Conservation (phyloP, 805 yeast genomes). For the Candida peoriensis region DNA sequence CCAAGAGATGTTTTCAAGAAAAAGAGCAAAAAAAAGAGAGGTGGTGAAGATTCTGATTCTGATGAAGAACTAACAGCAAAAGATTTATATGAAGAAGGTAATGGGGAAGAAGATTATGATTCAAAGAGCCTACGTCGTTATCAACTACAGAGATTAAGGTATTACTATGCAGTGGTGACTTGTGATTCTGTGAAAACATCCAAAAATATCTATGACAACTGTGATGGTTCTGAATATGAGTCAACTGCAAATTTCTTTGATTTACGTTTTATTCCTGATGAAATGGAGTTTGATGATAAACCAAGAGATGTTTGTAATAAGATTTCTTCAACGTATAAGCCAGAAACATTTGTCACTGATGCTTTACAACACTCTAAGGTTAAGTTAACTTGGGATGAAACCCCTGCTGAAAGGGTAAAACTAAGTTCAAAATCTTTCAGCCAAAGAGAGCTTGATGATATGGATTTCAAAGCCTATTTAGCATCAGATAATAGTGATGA, state of each 20-base stretch:
- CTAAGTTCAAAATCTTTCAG: slow-evolving; percentile 77
- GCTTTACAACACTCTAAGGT: slow-evolving; percentile 96
- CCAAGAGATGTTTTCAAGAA: slow-evolving; percentile 73
- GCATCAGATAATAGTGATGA: slow-evolving; percentile 72
- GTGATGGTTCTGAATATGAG: slow-evolving; percentile 95
- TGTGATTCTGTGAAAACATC: slow-evolving; percentile 78
- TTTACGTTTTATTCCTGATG: slow-evolving; percentile 88
- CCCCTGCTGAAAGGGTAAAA: slow-evolving; percentile 82
- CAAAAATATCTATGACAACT: slow-evolving; percentile 67
- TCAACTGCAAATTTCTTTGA: slow-evolving; percentile 94
- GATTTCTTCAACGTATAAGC: slow-evolving; percentile 75
- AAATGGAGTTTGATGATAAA: slow-evolving; percentile 76
- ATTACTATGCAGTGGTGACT: slow-evolving; percentile 84
- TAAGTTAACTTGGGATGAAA: slow-evolving; percentile 97
- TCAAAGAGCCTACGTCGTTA: slow-evolving; percentile 79
- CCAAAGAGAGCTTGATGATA: slow-evolving; percentile 81
- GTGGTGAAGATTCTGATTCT: slow-evolving; percentile 42
- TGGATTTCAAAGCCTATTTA: slow-evolving; percentile 88
- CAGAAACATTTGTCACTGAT: slow-evolving; percentile 79
- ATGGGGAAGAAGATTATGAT: slow-evolving; percentile 80
- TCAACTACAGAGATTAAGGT: slow-evolving; percentile 88
- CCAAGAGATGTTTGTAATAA: slow-evolving; percentile 70
- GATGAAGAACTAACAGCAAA: slow-evolving; percentile 58
- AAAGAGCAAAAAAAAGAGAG: slow-evolving; percentile 30
- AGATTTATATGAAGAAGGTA: slow-evolving; percentile 71